Conservation (phyloP, 176 grass and related monocot species). For the Bonia amplexicaulis region DNA sequence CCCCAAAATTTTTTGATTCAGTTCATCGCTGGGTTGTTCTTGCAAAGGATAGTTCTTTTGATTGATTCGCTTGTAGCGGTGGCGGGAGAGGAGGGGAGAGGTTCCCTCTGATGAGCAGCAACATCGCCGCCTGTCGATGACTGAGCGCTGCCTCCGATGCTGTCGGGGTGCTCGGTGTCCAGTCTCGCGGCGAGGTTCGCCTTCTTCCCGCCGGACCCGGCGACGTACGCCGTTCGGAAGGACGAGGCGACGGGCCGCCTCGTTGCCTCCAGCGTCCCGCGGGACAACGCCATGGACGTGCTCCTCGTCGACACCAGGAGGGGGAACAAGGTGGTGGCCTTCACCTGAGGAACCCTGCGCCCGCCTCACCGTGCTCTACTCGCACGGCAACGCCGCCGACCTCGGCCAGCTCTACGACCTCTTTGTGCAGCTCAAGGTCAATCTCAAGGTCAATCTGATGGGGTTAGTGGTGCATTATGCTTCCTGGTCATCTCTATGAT, state of each 20-base stretch:
- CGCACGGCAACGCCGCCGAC: constrained; percentile 98
- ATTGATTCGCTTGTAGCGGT: background rate
- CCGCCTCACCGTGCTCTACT: constrained; percentile 89
- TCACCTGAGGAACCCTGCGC: constrained; percentile 80
- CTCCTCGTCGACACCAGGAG: constrained; percentile 66
- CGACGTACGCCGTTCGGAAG: constrained; percentile 81
- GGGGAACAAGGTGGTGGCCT: constrained; percentile 86
- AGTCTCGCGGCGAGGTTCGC: constrained; percentile 98
- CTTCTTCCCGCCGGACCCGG: constrained; percentile 95
- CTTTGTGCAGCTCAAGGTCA: constrained; percentile 99
- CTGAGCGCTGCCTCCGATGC: constrained; percentile 58
- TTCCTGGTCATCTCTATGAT: constrained; percentile 4
- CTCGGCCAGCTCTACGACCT: constrained; percentile 97
- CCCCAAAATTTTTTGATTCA: background rate
- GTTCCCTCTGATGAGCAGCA: constrained; percentile 53
- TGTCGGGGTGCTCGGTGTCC: constrained; percentile 92
- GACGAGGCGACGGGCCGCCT: constrained; percentile 69
- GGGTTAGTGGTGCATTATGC: constrained; percentile 69
- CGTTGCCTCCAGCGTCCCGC: constrained; percentile 69
- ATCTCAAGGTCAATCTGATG: constrained; percentile 97
- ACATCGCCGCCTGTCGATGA: constrained; percentile 67
- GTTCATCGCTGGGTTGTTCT: constrained; percentile 8
- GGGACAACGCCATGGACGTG: constrained; percentile 82
- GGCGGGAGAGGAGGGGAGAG: constrained; percentile 24
- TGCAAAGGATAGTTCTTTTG: background rate